Conservation (phyloP, 495 filamentous ascomycete genomes). For the Peziza echinospora region DNA sequence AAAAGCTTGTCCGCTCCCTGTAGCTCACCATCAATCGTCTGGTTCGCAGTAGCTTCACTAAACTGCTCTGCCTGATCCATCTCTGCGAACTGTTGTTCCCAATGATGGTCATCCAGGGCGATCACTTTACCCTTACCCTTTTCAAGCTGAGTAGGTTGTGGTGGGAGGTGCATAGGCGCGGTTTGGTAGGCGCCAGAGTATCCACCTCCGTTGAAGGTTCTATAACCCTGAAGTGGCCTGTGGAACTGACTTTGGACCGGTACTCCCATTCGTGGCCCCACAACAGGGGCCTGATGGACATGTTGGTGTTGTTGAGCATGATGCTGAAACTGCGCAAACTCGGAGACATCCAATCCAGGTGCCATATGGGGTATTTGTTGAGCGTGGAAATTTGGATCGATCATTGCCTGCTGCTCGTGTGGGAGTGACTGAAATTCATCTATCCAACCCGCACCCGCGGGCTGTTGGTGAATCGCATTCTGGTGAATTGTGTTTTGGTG, state of each 20-base stretch:
- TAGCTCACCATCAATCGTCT: slow-evolving; percentile 70
- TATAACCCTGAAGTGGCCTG: slow-evolving; percentile 11
- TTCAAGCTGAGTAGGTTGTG: slow-evolving; percentile 22
- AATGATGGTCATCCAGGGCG: slow-evolving; percentile 79
- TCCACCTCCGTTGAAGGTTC: slow-evolving; percentile 3
- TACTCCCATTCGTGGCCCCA: slow-evolving; percentile 4
- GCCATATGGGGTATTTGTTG: slow-evolving; percentile 25
- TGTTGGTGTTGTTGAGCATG: too few species aligned
- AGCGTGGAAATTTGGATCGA: slow-evolving; percentile 59
- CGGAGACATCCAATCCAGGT: slow-evolving; percentile 57
- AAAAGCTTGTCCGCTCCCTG: slow-evolving; percentile 41
- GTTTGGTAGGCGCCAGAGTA: not conserved
- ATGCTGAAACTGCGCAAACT: slow-evolving; percentile 68
- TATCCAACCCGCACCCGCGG: too few species aligned
- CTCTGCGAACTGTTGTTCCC: slow-evolving; percentile 88
- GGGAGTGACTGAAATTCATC: too few species aligned
- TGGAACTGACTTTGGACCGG: slow-evolving; percentile 8
- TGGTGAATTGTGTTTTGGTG: too few species aligned
- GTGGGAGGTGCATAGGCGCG: slow-evolving; percentile 28
- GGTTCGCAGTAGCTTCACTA: slow-evolving; percentile 22
- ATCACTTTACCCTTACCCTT: slow-evolving; percentile 85
- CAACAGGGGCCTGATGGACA: too few species aligned
- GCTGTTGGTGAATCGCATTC: too few species aligned
- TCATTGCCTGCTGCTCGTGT: slow-evolving; percentile 38
- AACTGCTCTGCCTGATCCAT: slow-evolving; percentile 48